A percentile compares a stretch with the other conserved stretches of the same genome.
These are phyloP conservation scores for Globisporangium perplexum DNA, from an alignment of 352 stramenopile genomes.

Conservation along the genomic window DNA sequence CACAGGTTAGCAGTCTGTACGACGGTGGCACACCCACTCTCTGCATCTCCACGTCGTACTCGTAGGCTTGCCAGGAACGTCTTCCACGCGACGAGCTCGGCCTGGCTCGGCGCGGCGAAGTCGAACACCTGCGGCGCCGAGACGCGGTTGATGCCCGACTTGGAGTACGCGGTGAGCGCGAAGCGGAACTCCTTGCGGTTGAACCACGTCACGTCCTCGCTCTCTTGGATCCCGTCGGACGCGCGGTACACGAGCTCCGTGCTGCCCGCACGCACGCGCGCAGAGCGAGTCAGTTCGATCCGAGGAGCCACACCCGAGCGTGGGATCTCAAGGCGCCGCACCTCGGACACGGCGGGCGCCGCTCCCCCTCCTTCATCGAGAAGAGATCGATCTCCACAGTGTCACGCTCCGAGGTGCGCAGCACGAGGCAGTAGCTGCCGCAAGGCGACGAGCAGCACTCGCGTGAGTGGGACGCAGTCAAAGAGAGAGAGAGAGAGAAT, in stretches of 20 bases:
- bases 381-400: constrained; percentile 83
- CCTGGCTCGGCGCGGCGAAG: constrained; percentile 53
- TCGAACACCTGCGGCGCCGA: constrained; percentile 58
- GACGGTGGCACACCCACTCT: too few relatives aligned
- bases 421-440: constrained; percentile 67
- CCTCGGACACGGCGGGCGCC: constrained; percentile 56
- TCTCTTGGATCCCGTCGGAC: constrained; percentile 53
- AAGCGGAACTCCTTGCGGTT: constrained; percentile 64
- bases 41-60: constrained; percentile 11
- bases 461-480: neutral
- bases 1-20: neutral
- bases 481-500: neutral
- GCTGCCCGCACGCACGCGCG: constrained; percentile 5
- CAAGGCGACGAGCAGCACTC: too few relatives aligned
- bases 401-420: constrained; percentile 42
- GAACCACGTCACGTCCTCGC: constrained; percentile 54
- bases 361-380: constrained; percentile 66
- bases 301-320: neutral
- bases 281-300: neutral
- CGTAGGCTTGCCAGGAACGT: constrained; percentile 52
- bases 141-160: constrained; percentile 53
- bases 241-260: constrained; percentile 59
- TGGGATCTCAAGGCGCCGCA: constrained; percentile 10
- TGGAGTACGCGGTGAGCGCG: constrained; percentile 50
- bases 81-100: constrained; percentile 66